Base-by-base conservation (phyloP, 2,329 filamentous ascomycete genomes). In the Incumbomyces delicatus region DNA sequence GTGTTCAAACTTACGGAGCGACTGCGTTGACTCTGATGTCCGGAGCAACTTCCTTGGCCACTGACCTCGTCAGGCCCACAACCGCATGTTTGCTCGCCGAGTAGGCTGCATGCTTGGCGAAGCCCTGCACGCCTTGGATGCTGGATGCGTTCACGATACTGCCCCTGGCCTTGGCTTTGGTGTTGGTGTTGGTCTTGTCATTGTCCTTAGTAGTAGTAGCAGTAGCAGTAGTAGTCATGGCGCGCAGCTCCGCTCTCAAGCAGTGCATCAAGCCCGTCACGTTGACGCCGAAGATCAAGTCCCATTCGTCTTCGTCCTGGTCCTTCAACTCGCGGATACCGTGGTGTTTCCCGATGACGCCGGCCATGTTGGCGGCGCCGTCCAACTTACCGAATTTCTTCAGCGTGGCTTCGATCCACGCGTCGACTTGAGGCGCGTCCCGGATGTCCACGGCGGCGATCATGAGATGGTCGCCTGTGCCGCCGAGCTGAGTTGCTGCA, bases 221-320 rank as follows among this genome's bases (percentile, higher is more conserved):
- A n/a, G n/a, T n/a, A n/a, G n/a, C n/a, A n/a, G n/a, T n/a, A n/a
- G n/a, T 27, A 8, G 38, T 29, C 38, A 40, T 40, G 30, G 14
- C 13, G 13, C 38, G 38, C 22, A 40, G 18, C 18, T 40, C 66
- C 37, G 63, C 66, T 43, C 71, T 71, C 17, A 69, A 60, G 46
- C 65, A 70, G 53, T 64, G 66, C n/a, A 71, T 61, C 2, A 71
- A 64, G 4, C 70, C 70, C 50, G 77, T 73, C 10, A 75, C 66
- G 44, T 78, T 78, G 1, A 78, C 74, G 6, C 70, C 67, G 63
- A 76, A 72, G 48, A 75, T 70, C 47, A 67, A 66, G 31, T 59
- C 61, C 53, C 76, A 78, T 51, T 40, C 18, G 30, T 40, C 38
- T 20, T 40, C 38, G 22, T 40, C 38, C 16, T 40, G 38, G 17